Evolutionary conservation across 768 basidiomycete genomes (phyloP).

Genomic region (Amanita molliuscula): DNA sequence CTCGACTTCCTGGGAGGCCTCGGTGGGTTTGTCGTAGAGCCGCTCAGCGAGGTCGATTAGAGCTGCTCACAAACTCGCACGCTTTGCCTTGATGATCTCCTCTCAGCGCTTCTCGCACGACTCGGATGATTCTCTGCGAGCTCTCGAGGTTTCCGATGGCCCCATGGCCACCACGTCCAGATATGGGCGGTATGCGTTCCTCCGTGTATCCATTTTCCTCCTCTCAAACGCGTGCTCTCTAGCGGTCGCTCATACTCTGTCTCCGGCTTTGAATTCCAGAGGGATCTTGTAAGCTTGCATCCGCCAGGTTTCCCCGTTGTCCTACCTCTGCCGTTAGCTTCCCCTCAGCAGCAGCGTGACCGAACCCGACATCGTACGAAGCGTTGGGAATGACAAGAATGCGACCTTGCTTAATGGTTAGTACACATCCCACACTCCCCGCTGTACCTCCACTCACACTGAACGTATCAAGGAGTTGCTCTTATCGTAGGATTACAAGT

Average conservation of each 20-base stretch:
- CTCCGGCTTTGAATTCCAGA: conserved; percentile 71
- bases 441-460: background rate
- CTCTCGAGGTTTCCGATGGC: conserved; percentile 68
- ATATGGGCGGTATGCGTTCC: conserved; percentile 22
- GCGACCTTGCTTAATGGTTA: conserved; percentile 70
- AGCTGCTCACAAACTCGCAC: background rate
- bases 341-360: conserved; percentile 72
- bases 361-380: conserved; percentile 44
- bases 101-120: conserved; percentile 38
- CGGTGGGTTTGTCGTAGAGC: conserved; percentile 17
- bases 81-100: conserved; percentile 24
- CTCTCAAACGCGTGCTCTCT: background rate
- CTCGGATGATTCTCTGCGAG: conserved; percentile 67
- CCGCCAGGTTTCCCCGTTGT: background rate
- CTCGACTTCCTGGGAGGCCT: conserved; percentile 50
- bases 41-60: conserved; percentile 10
- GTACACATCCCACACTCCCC: background rate
- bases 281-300: conserved; percentile 33
- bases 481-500: conserved; percentile 79
- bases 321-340: conserved; percentile 21
- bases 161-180: conserved; percentile 26
- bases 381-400: conserved; percentile 53
- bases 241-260: conserved; percentile 57
- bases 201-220: background rate
- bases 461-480: conserved; percentile 53